Evolutionary conservation across 345 rosid genomes (phyloP), one percentile per base, ranked within the genome.

Genomic region (Murraya koenigii): DNA sequence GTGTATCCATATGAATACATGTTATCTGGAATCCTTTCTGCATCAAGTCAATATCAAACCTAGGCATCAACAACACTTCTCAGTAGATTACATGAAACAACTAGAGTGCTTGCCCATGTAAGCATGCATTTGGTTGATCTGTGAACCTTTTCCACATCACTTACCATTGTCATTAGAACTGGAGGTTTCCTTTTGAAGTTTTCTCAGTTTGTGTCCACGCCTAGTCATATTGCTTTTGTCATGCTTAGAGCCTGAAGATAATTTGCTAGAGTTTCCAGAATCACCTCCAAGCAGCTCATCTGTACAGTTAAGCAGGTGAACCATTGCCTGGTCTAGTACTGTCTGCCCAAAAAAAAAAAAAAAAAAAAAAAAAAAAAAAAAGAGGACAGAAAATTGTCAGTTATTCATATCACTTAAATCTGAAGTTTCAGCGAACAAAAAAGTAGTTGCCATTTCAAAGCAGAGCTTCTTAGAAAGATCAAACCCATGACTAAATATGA

Each of bases 271-370:
- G 55, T 19, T 67, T 74, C 75, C 86, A 65, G 62, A 56, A 35
- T 83, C 84, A 75, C 78, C 89, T 56, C 54, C 81, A 66, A 90
- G 83, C 76, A 92, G 85, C 87, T 88, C 87, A 76, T 88, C 89
- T 36, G 82, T 69, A 76, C 91, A 91, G 74, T 83, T 85, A 69
- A 96, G 87, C 77, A 94, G 85, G 87, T 90, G 97, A 80, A 88
- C 94, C 80, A 85, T 70, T 75, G 89, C 79, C 84, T 87, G 88
- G 75, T 84, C 92, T 80, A 90, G 70, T 66, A 76, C 68, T 22
- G 87, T 75, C 91, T 88, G 92, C 72, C 6, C 28, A 76, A n/a
- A 32, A 4, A 49, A 1, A 28, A 32, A 4, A 38, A 55, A 7
- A 54, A 55, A 8, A 35, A 76, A n/a, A 32, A 4, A 49, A 1